Percentiles rank a stretch among this genome's conserved stretches.
phyloP scores from a whole-genome alignment of 768 basidiomycete species.

The Macrolepiota fuliginosa region DNA sequence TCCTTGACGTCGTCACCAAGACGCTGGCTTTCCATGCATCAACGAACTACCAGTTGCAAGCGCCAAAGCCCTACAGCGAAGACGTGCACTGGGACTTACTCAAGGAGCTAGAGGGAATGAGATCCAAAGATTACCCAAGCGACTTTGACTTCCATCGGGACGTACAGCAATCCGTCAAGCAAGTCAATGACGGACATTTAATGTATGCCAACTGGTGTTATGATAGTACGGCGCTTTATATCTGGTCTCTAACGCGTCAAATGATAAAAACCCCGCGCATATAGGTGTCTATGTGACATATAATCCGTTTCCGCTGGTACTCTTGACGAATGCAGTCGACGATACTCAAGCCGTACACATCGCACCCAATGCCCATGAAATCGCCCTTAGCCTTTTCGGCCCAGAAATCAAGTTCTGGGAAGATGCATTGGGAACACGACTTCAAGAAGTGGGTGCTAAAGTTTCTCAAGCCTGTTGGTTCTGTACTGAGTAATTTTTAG shows the following conservation, averaged over 20 bases:
- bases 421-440: slow-evolving; percentile 39
- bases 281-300: slow-evolving; percentile 45
- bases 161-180: slow-evolving; percentile 49
- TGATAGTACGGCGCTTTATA: slow-evolving; percentile 23
- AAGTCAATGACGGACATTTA: slow-evolving; percentile 59
- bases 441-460: slow-evolving; percentile 42
- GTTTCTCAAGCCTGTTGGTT: background rate
- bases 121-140: slow-evolving; percentile 37
- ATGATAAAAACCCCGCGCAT: slow-evolving; percentile 2
- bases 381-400: slow-evolving; percentile 48
- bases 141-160: slow-evolving; percentile 59
- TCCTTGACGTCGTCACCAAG: slow-evolving; percentile 56
- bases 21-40: slow-evolving; percentile 62
- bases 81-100: slow-evolving; percentile 59
- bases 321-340: slow-evolving; percentile 38
- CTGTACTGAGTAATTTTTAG: slow-evolving; percentile 16
- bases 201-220: slow-evolving; percentile 48
- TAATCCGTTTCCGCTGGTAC: slow-evolving; percentile 46
- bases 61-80: slow-evolving; percentile 47
- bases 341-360: slow-evolving; percentile 49
- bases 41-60: slow-evolving; percentile 55
- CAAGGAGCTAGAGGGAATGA: slow-evolving; percentile 47
- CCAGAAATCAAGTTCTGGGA: slow-evolving; percentile 57
- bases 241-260: slow-evolving; percentile 1
- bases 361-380: slow-evolving; percentile 49